phyloP scores from a whole-genome alignment of 805 yeast genomes.

The Schwanniomyces yamadae region DNA sequence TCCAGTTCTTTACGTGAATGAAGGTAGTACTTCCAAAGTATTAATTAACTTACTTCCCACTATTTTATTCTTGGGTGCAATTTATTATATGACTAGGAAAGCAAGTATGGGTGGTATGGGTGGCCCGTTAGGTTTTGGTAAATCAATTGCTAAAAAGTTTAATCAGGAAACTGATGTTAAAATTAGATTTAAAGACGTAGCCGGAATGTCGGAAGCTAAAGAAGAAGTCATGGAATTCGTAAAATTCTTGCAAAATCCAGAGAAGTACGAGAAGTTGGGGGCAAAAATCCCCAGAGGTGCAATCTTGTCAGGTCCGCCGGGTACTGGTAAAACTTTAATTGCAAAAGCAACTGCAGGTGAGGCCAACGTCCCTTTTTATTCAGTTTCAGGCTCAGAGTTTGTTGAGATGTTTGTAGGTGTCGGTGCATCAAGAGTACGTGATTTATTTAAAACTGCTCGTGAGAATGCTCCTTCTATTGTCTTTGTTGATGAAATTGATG shows the following conservation, averaged over 20 bases:
- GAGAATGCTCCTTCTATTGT: conserved; percentile 92
- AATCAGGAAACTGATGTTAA: conserved; percentile 90
- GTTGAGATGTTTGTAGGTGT: conserved; percentile 99
- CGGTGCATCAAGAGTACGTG: conserved; percentile 98
- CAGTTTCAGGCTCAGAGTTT: conserved; percentile 96
- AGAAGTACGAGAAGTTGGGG: conserved; percentile 86
- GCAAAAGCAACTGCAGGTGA: conserved; percentile 99
- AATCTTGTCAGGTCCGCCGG: conserved; percentile 96
- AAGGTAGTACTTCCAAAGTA: conserved; percentile 63
- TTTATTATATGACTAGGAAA: conserved; percentile 75
- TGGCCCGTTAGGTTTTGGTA: conserved; percentile 81
- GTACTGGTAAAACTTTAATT: conserved; percentile 95
- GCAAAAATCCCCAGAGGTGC: conserved; percentile 99
- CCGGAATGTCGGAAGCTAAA: conserved; percentile 96
- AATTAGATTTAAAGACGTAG: conserved; percentile 89
- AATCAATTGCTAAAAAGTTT: conserved; percentile 86
- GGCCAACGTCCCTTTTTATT: conserved; percentile 95
- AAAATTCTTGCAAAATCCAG: conserved; percentile 84
- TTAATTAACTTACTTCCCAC: conserved; percentile 86
- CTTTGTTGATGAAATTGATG: conserved; percentile 98
- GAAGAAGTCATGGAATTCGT: conserved; percentile 98
- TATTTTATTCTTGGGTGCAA: conserved; percentile 79
- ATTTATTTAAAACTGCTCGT: conserved; percentile 86
- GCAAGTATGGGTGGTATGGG: conserved; percentile 76
- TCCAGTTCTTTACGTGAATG: conserved; percentile 78